These are phyloP conservation scores for Dothideomycetes sp. DNA, from an alignment of 2,329 filamentous ascomycete species.

Conservation along the genomic window DNA sequence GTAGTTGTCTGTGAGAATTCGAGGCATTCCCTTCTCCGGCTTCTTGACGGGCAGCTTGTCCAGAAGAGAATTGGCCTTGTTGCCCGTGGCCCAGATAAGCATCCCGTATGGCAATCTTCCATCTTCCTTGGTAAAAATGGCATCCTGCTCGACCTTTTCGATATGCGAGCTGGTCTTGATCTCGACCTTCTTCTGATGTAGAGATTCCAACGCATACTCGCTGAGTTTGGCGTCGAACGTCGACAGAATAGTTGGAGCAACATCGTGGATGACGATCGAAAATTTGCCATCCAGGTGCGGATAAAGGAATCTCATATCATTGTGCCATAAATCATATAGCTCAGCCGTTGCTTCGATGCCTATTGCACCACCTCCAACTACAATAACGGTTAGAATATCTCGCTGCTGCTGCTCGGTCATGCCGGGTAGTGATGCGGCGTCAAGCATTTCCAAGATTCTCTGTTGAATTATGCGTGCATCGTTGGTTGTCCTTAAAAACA, in stretches of 20 bases:
- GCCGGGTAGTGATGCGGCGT: conserved; percentile 28
- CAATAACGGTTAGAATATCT: conserved; percentile 30
- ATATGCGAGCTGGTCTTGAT: conserved; percentile 32
- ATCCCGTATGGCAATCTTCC: conserved; percentile 30
- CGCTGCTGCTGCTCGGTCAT: conserved; percentile 22
- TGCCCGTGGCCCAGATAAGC: conserved; percentile 33
- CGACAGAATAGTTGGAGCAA: conserved; percentile 33
- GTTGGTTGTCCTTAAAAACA: conserved; percentile 30
- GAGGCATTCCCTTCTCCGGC: conserved; percentile 25
- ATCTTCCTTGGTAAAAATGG: conserved; percentile 29
- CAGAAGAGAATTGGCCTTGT: conserved; percentile 26
- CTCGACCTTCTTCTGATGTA: conserved; percentile 29
- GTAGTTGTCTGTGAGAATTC: conserved; percentile 29
- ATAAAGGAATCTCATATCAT: conserved; percentile 32
- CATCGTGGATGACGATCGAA: conserved; percentile 36
- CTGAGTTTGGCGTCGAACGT: conserved; percentile 34
- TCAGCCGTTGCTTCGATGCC: conserved; percentile 38
- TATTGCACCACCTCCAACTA: conserved; percentile 36
- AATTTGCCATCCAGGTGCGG: conserved; percentile 31
- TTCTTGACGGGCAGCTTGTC: conserved; percentile 28
- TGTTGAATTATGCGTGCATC: conserved; percentile 29
- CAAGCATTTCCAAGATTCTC: conserved; percentile 29
- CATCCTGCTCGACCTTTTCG: conserved; percentile 27
- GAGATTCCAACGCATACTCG: conserved; percentile 33
- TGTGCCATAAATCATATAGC: conserved; percentile 33